phyloP scores from a whole-genome alignment of 306 rosid species.

The Pterocarpus macrocarpus region DNA sequence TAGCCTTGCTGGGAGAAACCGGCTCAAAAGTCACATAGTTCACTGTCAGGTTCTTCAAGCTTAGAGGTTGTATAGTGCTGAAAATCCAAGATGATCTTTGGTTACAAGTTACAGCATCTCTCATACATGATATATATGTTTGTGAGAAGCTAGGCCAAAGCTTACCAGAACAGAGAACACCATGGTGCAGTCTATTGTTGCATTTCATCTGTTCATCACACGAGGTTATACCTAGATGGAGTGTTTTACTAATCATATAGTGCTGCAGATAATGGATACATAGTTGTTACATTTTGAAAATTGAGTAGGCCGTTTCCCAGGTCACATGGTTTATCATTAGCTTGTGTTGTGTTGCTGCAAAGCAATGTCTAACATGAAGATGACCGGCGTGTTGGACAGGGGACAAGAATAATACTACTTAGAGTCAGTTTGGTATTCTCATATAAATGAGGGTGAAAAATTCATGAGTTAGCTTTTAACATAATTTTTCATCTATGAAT shows the following conservation, averaged over 20 bases:
- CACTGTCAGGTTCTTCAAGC: slow-evolving; percentile 94
- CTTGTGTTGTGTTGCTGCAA: slow-evolving; percentile 42
- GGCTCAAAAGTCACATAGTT: slow-evolving; percentile 87
- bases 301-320: slow-evolving; percentile 44
- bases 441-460: slow-evolving; percentile 54
- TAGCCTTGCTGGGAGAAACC: slow-evolving; percentile 83
- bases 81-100: slow-evolving; percentile 28
- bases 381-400: slow-evolving; percentile 22
- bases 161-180: slow-evolving; percentile 38
- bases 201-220: slow-evolving; percentile 46
- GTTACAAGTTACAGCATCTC: slow-evolving; percentile 38
- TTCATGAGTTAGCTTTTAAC: slow-evolving; percentile 45
- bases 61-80: slow-evolving; percentile 53
- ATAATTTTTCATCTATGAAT: slow-evolving; percentile 48
- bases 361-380: slow-evolving; percentile 35
- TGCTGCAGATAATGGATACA: slow-evolving; percentile 59
- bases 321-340: slow-evolving; percentile 39
- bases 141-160: slow-evolving; percentile 41
- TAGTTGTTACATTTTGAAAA: slow-evolving; percentile 49
- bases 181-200: slow-evolving; percentile 35
- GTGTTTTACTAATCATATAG: slow-evolving; percentile 52
- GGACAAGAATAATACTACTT: slow-evolving; percentile 36
- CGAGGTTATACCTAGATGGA: slow-evolving; percentile 49
- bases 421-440: slow-evolving; percentile 46
- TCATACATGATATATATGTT: slow-evolving; percentile 30